Conservation (phyloP, 1,139 yeast species). For the Candida pseudoviswanathii region DNA sequence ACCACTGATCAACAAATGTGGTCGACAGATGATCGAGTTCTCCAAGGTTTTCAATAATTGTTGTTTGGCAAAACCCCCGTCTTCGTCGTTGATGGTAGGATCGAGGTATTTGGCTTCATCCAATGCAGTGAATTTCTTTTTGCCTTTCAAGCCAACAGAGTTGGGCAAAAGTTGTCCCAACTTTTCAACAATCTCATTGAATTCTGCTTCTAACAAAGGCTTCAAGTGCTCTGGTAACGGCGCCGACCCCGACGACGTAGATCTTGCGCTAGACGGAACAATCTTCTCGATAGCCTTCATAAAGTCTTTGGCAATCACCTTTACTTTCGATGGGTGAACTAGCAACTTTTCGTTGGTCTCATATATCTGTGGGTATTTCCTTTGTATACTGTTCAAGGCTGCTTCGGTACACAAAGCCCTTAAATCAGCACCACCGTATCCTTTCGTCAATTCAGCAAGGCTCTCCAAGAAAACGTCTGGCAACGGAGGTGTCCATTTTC, state of each 20-base stretch:
- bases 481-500: constrained; percentile 82
- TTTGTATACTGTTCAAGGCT: constrained; percentile 86
- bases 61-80: constrained; percentile 71
- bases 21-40: constrained; percentile 74
- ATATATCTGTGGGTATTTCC: constrained; percentile 93
- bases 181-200: constrained; percentile 48
- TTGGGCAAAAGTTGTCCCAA: constrained; percentile 67
- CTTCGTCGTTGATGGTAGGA: constrained; percentile 55
- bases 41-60: constrained; percentile 61
- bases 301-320: constrained; percentile 84
- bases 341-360: constrained; percentile 69
- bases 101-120: constrained; percentile 74
- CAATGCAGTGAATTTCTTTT: constrained; percentile 55
- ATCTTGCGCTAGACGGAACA: constrained; percentile 89
- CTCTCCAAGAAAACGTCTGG: constrained; percentile 59
- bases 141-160: constrained; percentile 31
- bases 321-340: constrained; percentile 71
- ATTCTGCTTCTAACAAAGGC: constrained; percentile 58
- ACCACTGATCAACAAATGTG: constrained; percentile 77
- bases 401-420: constrained; percentile 95
- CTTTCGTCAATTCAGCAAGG: constrained; percentile 83
- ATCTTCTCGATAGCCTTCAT: constrained; percentile 84
- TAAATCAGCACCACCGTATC: constrained; percentile 98
- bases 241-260: constrained; percentile 71
- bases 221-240: constrained; percentile 77